Conservation (phyloP, 345 rosid genomes). For the Physaria fendleri region DNA sequence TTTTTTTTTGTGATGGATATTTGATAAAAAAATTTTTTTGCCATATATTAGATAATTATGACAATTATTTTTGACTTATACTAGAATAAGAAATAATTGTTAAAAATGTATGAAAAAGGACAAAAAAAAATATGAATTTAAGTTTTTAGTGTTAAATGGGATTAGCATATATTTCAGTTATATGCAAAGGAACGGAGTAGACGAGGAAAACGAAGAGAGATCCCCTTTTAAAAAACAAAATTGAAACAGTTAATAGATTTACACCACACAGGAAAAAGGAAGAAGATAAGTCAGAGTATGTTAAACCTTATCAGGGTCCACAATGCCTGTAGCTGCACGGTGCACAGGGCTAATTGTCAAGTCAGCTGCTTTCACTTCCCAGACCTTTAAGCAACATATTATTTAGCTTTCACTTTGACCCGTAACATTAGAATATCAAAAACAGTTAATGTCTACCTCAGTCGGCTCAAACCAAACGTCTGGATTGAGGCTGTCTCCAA, state of each 20-base stretch:
- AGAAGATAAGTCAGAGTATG: not conserved
- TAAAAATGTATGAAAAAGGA: no score
- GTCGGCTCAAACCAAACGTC: slow-evolving; percentile 94
- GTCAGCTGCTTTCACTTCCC: slow-evolving; percentile 99
- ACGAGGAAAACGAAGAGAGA: slow-evolving; percentile 87
- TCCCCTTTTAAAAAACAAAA: slow-evolving; percentile 42
- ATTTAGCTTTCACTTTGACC: not conserved
- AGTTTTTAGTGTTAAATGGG: not conserved
- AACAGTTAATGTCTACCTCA: slow-evolving; percentile 46
- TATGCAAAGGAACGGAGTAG: no score
- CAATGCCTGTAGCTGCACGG: slow-evolving; percentile 78
- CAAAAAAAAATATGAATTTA: no score
- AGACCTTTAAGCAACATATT: slow-evolving; percentile 47
- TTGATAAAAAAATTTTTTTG: no score
- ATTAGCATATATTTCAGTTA: no score
- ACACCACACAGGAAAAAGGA: not conserved
- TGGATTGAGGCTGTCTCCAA: slow-evolving; percentile 57
- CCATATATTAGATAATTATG: no score
- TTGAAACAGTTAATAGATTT: not conserved
- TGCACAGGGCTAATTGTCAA: slow-evolving; percentile 90
- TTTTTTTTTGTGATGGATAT: no score
- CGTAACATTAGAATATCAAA: not conserved
- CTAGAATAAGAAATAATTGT: no score
- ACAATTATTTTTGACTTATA: no score
- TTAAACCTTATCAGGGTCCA: slow-evolving; percentile 76